These are phyloP conservation scores for Dysphania ambrosioides DNA, from an alignment of 148 eudicot species.

Conservation along the genomic window DNA sequence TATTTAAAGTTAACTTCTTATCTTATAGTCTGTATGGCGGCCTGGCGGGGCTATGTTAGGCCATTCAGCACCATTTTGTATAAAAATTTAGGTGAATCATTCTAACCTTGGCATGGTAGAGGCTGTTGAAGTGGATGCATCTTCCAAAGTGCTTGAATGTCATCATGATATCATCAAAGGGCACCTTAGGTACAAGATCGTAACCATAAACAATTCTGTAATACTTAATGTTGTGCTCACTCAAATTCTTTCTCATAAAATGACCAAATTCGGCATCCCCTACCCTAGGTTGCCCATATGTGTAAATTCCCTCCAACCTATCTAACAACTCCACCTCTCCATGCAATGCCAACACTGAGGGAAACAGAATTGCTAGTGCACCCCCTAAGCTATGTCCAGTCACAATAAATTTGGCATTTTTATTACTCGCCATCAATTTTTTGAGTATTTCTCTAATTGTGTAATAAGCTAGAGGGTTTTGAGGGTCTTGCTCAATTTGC, in stretches of 20 bases:
- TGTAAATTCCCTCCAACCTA: conserved; percentile 53
- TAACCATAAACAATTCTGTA: conserved; percentile 62
- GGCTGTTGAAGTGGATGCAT: conserved; percentile 51
- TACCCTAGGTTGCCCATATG: conserved; percentile 82
- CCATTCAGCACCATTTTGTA: too few relatives aligned
- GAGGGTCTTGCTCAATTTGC: conserved; percentile 20
- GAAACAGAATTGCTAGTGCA: conserved; percentile 65
- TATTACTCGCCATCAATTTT: conserved; percentile 22
- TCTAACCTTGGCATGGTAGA: conserved; percentile 57
- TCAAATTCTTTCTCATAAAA: conserved; percentile 38
- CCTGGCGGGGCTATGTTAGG: too few relatives aligned
- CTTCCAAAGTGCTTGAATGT: conserved; percentile 75
- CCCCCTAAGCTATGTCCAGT: conserved; percentile 92
- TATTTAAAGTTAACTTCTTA: too few relatives aligned
- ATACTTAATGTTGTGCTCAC: conserved; percentile 31
- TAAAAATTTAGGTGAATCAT: too few relatives aligned
- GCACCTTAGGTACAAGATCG: conserved; percentile 65
- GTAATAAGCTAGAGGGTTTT: conserved; percentile 42
- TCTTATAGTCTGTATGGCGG: too few relatives aligned
- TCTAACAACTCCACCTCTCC: conserved; percentile 38
- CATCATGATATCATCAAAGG: conserved; percentile 40
- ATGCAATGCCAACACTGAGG: conserved; percentile 51
- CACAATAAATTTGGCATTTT: conserved; percentile 38
- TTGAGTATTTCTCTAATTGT: conserved; percentile 45
- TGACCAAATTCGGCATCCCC: conserved; percentile 55